Evolutionary conservation across 306 rosid species (phyloP).

Genomic region (Prunus armeniaca): DNA sequence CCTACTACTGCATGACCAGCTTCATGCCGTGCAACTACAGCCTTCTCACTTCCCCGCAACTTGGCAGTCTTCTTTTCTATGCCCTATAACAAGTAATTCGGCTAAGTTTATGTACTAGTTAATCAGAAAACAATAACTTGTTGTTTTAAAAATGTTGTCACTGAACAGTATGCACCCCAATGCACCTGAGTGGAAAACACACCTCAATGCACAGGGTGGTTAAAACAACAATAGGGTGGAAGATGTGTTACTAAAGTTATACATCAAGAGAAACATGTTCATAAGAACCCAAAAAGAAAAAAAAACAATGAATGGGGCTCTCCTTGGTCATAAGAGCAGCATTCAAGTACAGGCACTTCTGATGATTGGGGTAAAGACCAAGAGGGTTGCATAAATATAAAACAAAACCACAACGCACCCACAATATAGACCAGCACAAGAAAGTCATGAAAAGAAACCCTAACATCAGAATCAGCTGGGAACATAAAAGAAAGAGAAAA

Average conservation of each 20-base stretch:
- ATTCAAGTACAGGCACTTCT: background rate
- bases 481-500: background rate
- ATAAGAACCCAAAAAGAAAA: background rate
- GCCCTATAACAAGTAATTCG: conserved; percentile 58
- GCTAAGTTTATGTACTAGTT: conserved; percentile 30
- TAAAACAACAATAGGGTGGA: background rate
- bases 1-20: conserved; percentile 99
- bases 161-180: background rate
- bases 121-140: background rate
- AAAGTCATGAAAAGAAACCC: background rate
- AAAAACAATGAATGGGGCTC: background rate
- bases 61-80: conserved; percentile 95
- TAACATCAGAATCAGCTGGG: background rate
- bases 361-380: background rate
- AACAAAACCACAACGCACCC: background rate
- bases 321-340: background rate
- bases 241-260: background rate
- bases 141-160: background rate
- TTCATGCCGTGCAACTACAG: conserved; percentile 97
- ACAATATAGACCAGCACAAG: background rate
- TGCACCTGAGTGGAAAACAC: background rate
- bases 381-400: background rate
- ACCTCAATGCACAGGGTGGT: background rate
- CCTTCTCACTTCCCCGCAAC: conserved; percentile 89
- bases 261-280: background rate